Evolutionary conservation across 2,329 filamentous ascomycete species (phyloP).

Genomic region (Hymenoscyphus infarciens): DNA sequence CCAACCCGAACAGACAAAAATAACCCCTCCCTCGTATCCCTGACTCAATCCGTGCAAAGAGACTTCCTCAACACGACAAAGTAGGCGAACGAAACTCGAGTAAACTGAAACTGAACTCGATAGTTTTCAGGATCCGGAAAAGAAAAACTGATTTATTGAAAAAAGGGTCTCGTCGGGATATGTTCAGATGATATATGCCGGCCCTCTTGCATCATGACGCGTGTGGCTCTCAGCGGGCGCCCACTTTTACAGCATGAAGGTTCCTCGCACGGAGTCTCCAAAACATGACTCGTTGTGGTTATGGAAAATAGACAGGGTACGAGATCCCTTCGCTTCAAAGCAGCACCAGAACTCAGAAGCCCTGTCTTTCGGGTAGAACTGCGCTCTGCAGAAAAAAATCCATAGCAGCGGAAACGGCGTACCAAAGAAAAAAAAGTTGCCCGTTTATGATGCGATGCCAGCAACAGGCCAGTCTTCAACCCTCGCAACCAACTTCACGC

Average conservation of each 20-base stretch:
- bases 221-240: background rate
- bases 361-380: constrained; percentile 8
- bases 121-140: too few relatives aligned
- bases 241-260: constrained; percentile 9
- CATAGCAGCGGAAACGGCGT: constrained; percentile 10
- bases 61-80: too few relatives aligned
- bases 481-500: background rate
- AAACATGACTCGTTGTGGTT: constrained; percentile 10
- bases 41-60: too few relatives aligned
- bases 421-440: constrained; percentile 4
- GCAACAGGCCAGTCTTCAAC: background rate
- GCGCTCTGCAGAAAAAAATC: background rate
- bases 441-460: background rate
- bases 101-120: too few relatives aligned
- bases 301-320: background rate
- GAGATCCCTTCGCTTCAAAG: constrained; percentile 3
- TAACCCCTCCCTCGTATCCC: too few relatives aligned
- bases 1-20: too few relatives aligned
- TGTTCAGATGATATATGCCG: background rate
- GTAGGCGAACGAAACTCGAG: too few relatives aligned
- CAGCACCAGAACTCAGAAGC: constrained; percentile 8
- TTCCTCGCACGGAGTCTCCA: constrained; percentile 7
- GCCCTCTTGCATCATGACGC: background rate
- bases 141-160: too few relatives aligned
- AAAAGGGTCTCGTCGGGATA: too few relatives aligned